phyloP scores from a whole-genome alignment of 176 grass and related monocot genomes.

The Hsuehochloa calcarea region DNA sequence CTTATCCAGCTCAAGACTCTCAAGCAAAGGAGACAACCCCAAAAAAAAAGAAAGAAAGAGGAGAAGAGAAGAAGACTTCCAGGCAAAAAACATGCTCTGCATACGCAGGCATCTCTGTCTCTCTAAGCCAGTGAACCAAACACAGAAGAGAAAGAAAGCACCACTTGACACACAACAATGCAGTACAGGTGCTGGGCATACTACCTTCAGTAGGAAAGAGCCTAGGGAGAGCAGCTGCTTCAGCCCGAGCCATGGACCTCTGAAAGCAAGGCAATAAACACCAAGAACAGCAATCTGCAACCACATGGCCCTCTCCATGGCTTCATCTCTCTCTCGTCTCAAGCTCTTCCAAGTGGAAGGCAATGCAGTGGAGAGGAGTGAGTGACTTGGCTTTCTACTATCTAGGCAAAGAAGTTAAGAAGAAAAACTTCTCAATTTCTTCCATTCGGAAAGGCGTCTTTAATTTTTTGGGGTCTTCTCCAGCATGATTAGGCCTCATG shows the following conservation, averaged over 20 bases:
- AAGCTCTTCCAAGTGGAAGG: constrained; percentile 2
- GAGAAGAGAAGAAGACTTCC: not conserved
- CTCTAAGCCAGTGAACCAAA: not conserved
- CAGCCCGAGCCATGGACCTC: constrained; percentile 27
- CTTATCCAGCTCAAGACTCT: not conserved
- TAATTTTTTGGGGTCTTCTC: not conserved
- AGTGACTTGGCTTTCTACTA: constrained; percentile 12
- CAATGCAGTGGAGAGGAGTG: not conserved
- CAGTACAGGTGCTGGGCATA: not conserved
- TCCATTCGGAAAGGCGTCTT: not conserved
- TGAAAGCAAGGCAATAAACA: constrained; percentile 17
- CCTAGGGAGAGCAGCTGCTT: constrained; percentile 4
- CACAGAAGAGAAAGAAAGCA: not conserved
- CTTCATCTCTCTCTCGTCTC: constrained; percentile 18
- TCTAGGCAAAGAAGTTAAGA: not conserved
- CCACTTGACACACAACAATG: not conserved
- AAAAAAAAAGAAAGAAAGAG: not conserved
- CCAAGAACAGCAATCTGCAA: not conserved
- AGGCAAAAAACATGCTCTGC: constrained; percentile 11
- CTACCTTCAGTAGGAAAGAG: constrained; percentile 45
- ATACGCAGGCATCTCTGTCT: not conserved
- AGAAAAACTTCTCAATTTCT: not conserved
- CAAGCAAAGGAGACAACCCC: not conserved
- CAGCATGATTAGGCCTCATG: not conserved
- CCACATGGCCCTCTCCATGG: not conserved